These are phyloP conservation scores for Nematocida major DNA, from an alignment of 371 early-diverging fungal species.

Conservation along the genomic window DNA sequence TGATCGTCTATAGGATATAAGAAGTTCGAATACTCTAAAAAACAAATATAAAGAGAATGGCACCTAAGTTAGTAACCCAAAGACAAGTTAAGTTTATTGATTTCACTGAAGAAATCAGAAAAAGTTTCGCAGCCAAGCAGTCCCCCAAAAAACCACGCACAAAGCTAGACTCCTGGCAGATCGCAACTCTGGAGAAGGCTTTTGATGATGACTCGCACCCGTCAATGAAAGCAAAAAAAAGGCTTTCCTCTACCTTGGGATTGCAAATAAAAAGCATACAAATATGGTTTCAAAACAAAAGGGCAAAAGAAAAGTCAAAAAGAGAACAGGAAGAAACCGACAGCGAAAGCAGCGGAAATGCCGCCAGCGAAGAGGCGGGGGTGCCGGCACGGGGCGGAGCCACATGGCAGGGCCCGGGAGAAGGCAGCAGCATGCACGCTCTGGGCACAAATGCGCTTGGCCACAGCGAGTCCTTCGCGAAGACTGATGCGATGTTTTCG, in stretches of 20 bases:
- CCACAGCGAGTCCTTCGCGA: too few relatives aligned
- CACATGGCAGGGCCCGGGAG: not conserved
- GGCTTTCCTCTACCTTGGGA: conserved; percentile 25
- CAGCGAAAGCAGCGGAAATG: not conserved
- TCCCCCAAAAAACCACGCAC: conserved; percentile 43
- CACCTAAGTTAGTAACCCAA: not conserved
- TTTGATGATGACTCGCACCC: conserved; percentile 58
- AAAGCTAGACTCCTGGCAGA: conserved; percentile 51
- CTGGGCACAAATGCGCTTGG: not conserved
- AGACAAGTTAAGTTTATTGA: conserved; percentile 51
- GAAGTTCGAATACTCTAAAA: not conserved
- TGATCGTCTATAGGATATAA: not conserved
- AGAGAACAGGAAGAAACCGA: conserved; percentile 34
- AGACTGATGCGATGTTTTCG: not conserved
- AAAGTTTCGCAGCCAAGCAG: conserved; percentile 8
- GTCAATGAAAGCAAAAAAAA: conserved; percentile 43
- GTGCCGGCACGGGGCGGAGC: not conserved
- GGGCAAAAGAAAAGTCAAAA: conserved; percentile 58
- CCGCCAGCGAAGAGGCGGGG: not conserved
- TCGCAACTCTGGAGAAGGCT: conserved; percentile 35
- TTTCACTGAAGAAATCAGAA: conserved; percentile 50
- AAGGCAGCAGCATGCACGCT: not conserved
- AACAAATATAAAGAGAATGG: conserved; percentile 12
- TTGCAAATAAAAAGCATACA: conserved; percentile 55
- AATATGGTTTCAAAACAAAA: conserved; percentile 64